A percentile compares a stretch with the other conserved stretches of the same genome.
phyloP scores from a whole-genome alignment of 2,329 filamentous ascomycete genomes.

The Monosporascus cannonballus region DNA sequence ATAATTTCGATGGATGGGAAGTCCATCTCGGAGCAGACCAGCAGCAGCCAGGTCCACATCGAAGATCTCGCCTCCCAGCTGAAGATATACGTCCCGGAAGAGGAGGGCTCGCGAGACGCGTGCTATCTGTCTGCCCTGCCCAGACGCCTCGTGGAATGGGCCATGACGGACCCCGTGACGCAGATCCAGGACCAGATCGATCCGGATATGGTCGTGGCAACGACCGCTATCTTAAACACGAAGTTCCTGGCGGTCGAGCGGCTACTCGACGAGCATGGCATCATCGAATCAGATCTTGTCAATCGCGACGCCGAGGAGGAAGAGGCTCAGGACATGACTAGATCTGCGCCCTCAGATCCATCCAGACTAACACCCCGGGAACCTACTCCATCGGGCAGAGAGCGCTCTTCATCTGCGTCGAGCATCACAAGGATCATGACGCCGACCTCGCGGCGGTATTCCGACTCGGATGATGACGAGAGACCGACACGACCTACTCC shows the following conservation, averaged over 20 bases:
- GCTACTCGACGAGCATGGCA: neutral
- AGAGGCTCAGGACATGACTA: neutral
- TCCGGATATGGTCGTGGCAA: neutral
- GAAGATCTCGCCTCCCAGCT: slow-evolving; percentile 1
- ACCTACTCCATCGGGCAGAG: neutral
- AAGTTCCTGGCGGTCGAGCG: neutral
- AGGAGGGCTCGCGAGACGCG: slow-evolving; percentile 7
- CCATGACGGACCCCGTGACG: slow-evolving; percentile 6
- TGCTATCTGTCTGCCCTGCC: slow-evolving; percentile 2
- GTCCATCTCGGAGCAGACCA: slow-evolving; percentile 9
- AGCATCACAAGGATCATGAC: neutral
- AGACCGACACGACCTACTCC: too few relatives aligned
- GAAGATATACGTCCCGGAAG: slow-evolving; percentile 25
- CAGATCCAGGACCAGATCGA: neutral
- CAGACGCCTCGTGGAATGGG: slow-evolving; percentile 3
- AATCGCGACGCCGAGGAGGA: neutral
- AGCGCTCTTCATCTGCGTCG: neutral
- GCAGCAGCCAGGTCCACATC: slow-evolving; percentile 13
- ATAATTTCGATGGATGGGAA: slow-evolving; percentile 21
- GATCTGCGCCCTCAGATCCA: neutral
- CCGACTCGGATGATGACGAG: neutral
- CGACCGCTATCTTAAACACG: neutral
- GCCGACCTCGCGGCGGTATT: neutral
- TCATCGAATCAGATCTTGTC: slow-evolving; percentile 4
- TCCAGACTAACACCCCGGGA: neutral